Conservation (phyloP, 345 rosid genomes). For the Noccaea bulbosa region DNA sequence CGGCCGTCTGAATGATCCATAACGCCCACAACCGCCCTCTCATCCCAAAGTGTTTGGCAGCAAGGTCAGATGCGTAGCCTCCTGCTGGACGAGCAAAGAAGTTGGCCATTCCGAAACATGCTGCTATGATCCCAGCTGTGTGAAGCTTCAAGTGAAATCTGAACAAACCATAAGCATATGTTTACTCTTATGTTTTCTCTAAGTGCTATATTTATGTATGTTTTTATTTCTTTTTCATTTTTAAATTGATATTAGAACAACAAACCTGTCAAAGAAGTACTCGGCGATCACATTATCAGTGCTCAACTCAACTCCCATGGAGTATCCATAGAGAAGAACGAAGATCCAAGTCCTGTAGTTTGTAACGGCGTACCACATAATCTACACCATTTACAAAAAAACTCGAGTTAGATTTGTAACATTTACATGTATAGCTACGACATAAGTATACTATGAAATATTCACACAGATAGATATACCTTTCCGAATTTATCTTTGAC, state of each 20-base stretch:
- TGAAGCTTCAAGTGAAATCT: constrained; percentile 53
- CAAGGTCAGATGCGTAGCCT: constrained; percentile 50
- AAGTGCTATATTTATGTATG: background rate
- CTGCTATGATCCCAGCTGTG: constrained; percentile 60
- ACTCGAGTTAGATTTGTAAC: background rate
- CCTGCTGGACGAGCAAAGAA: constrained; percentile 59
- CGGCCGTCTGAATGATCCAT: constrained; percentile 60
- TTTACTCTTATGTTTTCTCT: constrained; percentile 1
- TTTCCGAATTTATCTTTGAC: constrained; percentile 68
- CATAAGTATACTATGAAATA: background rate
- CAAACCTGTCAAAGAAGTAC: constrained; percentile 69
- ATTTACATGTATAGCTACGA: background rate
- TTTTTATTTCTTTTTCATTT: background rate
- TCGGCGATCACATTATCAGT: constrained; percentile 73
- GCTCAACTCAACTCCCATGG: constrained; percentile 68
- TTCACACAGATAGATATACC: constrained; percentile 40
- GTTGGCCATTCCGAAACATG: constrained; percentile 66
- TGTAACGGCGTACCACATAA: constrained; percentile 59
- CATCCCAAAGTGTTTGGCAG: constrained; percentile 56
- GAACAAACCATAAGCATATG: background rate
- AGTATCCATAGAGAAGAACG: constrained; percentile 68
- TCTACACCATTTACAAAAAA: constrained; percentile 35
- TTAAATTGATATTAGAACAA: background rate
- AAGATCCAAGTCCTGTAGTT: constrained; percentile 75
- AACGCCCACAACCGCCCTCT: constrained; percentile 60